A percentile compares a stretch with the other conserved stretches of the same genome.
Evolutionary conservation across 2,329 filamentous ascomycete species (phyloP).

Genomic region (Microascus cirrosus): DNA sequence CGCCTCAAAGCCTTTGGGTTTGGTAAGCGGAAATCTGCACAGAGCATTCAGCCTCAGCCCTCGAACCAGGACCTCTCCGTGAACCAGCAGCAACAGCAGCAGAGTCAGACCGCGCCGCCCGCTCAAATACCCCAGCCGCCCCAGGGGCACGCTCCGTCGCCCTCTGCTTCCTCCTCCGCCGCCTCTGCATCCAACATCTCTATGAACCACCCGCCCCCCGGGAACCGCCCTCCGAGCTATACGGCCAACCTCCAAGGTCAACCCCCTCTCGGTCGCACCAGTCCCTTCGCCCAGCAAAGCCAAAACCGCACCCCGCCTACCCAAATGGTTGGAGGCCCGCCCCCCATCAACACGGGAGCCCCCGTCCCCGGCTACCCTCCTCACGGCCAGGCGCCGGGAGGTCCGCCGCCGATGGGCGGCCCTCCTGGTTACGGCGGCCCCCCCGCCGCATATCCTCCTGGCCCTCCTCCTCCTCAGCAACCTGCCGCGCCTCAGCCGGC

Average conservation of each 20-base stretch:
- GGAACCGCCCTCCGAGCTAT: conserved; percentile 54
- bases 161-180: conserved; percentile 33
- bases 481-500: conserved; percentile 6
- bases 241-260: conserved; percentile 41
- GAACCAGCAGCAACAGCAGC: conserved; percentile 3
- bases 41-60: conserved; percentile 32
- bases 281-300: conserved; percentile 34
- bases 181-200: conserved; percentile 35
- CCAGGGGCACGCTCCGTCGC: conserved; percentile 22
- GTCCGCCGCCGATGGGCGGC: conserved; percentile 18
- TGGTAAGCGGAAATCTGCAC: conserved; percentile 66
- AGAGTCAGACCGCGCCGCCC: conserved; percentile 7
- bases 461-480: conserved; percentile 18
- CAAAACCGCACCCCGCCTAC: conserved; percentile 43
- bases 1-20: conserved; percentile 72
- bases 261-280: conserved; percentile 41
- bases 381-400: conserved; percentile 16
- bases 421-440: conserved; percentile 29
- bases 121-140: conserved; percentile 32
- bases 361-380: conserved; percentile 34
- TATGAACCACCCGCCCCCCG: conserved; percentile 52
- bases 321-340: conserved; percentile 52
- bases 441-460: conserved; percentile 23
- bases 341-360: conserved; percentile 55
- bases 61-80: conserved; percentile 4